Base-by-base conservation (phyloP, 768 basidiomycete genomes). In the Coprinopsis cinerea region DNA sequence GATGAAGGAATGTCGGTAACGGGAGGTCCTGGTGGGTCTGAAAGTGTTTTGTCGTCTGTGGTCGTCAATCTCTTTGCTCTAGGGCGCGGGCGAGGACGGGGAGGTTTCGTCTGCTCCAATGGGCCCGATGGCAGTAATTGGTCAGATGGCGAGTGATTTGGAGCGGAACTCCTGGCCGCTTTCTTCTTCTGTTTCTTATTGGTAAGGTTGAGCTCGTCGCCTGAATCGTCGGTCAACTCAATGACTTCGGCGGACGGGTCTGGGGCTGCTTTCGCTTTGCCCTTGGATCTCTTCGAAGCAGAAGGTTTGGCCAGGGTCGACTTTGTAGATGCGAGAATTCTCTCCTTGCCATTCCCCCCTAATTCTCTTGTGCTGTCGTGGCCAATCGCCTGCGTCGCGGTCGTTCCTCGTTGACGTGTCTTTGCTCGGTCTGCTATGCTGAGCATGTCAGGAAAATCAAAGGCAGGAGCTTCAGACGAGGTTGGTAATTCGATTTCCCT, bases 381-480 rank as follows among this genome's bases (percentile, higher is more conserved):
- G 61, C 24, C 15, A 78, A 56, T 34, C 28, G 51, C 30, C 54
- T 32, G 40, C 44, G 36, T 41, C 27, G 23, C 23, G 36, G 65
- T 47, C 18, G 61, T 2, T 18, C 22, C 67, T 20, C 78, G 64
- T 49, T 74, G 68, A 15, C 79, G 77, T 62, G 69, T 78, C 57
- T 81, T 81, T 43, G 79, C 75, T 15, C 79, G 70, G 35, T 82
- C 79, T n/a, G 79, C 79, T 22, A 80, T 79, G 53, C 62, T 73
- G 18, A 53, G 37, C 14, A 52, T 40, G 9, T 47, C 55, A 20
- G 49, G 28, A 18, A 59, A 41, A 23, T 49, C 49, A 24, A 34
- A 36, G 11, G n/a, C 7, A 10, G 41, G 4, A 22, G 51, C 50
- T 25, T 60, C 58, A 24, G 23, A 49, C 35, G 17, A 49, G 47